These are phyloP conservation scores for Brassica balearica DNA, from an alignment of 441 rosid genomes.

Conservation along the genomic window DNA sequence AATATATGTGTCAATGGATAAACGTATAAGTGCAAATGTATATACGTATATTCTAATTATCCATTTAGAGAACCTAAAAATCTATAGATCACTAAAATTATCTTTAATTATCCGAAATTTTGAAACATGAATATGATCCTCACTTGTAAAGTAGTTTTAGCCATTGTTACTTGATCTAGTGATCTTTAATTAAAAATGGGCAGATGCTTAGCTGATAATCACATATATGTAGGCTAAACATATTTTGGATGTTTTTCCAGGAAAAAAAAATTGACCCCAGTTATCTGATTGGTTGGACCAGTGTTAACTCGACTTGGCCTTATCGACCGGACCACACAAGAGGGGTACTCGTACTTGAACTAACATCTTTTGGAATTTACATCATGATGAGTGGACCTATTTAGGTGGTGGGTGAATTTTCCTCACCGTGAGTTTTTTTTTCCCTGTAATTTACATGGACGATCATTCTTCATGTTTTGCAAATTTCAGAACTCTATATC, in stretches of 20 bases:
- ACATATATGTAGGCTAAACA: not conserved
- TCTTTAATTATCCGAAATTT: not conserved
- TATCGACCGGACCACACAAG: slow-evolving; percentile 32
- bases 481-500: not conserved
- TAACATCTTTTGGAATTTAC: slow-evolving; percentile 33
- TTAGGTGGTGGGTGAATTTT: slow-evolving; percentile 18
- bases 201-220: not conserved
- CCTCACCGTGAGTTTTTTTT: slow-evolving; percentile 33
- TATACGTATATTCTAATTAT: not conserved
- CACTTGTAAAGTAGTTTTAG: not conserved
- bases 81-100: not conserved
- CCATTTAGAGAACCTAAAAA: not conserved
- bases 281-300: slow-evolving; percentile 30
- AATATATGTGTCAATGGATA: not conserved
- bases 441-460: slow-evolving; percentile 35
- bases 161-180: not conserved
- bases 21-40: not conserved
- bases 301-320: slow-evolving; percentile 30
- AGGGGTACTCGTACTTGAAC: slow-evolving; percentile 31
- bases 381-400: slow-evolving; percentile 41
- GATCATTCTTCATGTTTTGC: slow-evolving; percentile 29
- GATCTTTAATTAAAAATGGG: not conserved
- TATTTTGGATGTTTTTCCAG: not conserved
- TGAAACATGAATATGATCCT: not conserved
- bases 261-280: not conserved